These are phyloP conservation scores for Trichoderma breve DNA, from an alignment of 2,329 filamentous ascomycete species.

Conservation along the genomic window DNA sequence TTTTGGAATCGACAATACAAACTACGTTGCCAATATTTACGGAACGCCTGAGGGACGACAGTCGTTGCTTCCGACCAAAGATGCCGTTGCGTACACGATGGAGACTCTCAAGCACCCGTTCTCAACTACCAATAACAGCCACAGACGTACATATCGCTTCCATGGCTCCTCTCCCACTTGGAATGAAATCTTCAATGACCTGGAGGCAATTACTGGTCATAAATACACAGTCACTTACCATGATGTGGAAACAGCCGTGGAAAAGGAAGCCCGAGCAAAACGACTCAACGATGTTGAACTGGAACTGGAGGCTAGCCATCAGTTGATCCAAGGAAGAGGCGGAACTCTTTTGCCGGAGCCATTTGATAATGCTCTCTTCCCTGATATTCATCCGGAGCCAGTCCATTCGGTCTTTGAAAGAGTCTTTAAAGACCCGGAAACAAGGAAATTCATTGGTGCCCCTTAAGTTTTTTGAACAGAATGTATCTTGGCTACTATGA, in stretches of 20 bases:
- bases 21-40: background rate
- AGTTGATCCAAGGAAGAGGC: slow-evolving; percentile 1
- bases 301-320: slow-evolving; percentile 8
- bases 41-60: background rate
- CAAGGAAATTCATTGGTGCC: background rate
- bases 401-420: background rate
- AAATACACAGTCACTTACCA: background rate
- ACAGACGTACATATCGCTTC: background rate
- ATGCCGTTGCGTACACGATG: background rate
- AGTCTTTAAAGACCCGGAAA: background rate
- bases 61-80: background rate
- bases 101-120: background rate
- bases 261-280: background rate
- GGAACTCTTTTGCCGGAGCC: slow-evolving; percentile 1
- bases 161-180: background rate
- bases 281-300: background rate
- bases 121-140: background rate
- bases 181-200: background rate
- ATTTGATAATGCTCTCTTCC: background rate
- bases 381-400: background rate
- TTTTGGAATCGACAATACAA: slow-evolving; percentile 1
- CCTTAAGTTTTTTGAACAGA: background rate
- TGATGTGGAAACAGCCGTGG: background rate
- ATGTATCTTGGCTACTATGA: background rate
- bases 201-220: background rate